These are phyloP conservation scores for Ganoderma boninense DNA, from an alignment of 1,284 basidiomycete species.

Conservation along the genomic window DNA sequence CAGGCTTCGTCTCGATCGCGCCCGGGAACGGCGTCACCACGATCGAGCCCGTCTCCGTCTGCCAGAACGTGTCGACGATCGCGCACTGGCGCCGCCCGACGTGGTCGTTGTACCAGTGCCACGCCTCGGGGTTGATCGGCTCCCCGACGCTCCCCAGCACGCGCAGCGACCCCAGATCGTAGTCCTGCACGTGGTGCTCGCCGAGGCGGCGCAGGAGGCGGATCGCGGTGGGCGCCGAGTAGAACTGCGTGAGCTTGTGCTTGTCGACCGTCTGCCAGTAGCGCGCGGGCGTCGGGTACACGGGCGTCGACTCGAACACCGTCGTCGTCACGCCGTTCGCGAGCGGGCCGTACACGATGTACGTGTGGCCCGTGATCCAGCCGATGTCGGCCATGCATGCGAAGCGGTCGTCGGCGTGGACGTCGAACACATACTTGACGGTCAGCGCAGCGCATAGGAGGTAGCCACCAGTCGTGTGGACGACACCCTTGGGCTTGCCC, in stretches of 20 bases:
- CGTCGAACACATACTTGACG: constrained; percentile 97
- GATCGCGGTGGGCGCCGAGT: constrained; percentile 94
- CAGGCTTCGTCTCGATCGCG: constrained; percentile 95
- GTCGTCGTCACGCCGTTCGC: constrained; percentile 91
- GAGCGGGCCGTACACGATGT: constrained; percentile 97
- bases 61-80: constrained; percentile 97
- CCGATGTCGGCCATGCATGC: constrained; percentile 99
- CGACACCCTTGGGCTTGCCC: constrained; percentile 97
- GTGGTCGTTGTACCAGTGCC: constrained; percentile 98
- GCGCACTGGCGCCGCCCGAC: constrained; percentile 92
- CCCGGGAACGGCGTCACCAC: constrained; percentile 96
- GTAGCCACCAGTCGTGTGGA: constrained; percentile 95
- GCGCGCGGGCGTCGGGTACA: constrained; percentile 95
- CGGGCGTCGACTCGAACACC: constrained; percentile 96
- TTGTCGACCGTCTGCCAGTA: constrained; percentile 98
- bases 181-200: constrained; percentile 84
- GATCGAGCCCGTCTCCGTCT: constrained; percentile 98
- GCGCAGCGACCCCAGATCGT: constrained; percentile 87
- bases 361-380: constrained; percentile 99
- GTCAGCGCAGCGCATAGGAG: constrained; percentile 90
- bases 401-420: constrained; percentile 92
- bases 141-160: constrained; percentile 96
- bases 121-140: constrained; percentile 99
- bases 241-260: constrained; percentile 95
- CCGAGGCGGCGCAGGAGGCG: constrained; percentile 92